Evolutionary conservation across 805 yeast genomes (phyloP).

Genomic region (Saturnispora bothae): DNA sequence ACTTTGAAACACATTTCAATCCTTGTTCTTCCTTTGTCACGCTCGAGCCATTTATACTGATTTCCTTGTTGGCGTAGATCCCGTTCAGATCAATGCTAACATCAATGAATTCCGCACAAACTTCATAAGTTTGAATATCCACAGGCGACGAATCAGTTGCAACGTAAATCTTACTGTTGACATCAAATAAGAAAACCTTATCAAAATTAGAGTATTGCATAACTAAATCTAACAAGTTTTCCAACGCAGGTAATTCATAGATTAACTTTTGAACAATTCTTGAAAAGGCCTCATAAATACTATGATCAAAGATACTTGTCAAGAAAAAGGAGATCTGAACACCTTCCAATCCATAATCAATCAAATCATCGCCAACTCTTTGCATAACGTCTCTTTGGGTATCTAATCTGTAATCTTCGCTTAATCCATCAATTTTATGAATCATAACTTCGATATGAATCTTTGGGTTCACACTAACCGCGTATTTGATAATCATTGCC

Average conservation of each 20-base stretch:
- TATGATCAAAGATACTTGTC: constrained; percentile 91
- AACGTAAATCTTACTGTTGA: constrained; percentile 84
- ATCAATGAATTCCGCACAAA: constrained; percentile 94
- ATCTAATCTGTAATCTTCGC: constrained; percentile 88
- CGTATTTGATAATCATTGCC: constrained; percentile 80
- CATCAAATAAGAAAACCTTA: constrained; percentile 85
- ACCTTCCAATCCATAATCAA: constrained; percentile 83
- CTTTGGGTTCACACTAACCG: constrained; percentile 71
- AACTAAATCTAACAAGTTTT: constrained; percentile 77
- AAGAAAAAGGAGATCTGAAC: constrained; percentile 85
- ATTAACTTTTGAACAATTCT: constrained; percentile 86
- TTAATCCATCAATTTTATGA: constrained; percentile 90
- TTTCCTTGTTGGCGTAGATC: constrained; percentile 34
- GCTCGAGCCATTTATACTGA: not conserved
- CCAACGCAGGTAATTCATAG: constrained; percentile 79
- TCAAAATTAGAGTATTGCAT: constrained; percentile 87
- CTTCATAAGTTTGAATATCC: constrained; percentile 90
- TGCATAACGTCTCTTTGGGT: constrained; percentile 96
- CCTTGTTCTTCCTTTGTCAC: constrained; percentile 13
- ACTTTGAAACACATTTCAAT: constrained; percentile 51
- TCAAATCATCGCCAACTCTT: constrained; percentile 83
- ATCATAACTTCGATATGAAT: constrained; percentile 87
- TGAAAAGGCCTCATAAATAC: constrained; percentile 91
- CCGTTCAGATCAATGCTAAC: constrained; percentile 84
- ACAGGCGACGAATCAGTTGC: constrained; percentile 96